phyloP scores from a whole-genome alignment of 306 rosid species.

The Oemleria cerasiformis region DNA sequence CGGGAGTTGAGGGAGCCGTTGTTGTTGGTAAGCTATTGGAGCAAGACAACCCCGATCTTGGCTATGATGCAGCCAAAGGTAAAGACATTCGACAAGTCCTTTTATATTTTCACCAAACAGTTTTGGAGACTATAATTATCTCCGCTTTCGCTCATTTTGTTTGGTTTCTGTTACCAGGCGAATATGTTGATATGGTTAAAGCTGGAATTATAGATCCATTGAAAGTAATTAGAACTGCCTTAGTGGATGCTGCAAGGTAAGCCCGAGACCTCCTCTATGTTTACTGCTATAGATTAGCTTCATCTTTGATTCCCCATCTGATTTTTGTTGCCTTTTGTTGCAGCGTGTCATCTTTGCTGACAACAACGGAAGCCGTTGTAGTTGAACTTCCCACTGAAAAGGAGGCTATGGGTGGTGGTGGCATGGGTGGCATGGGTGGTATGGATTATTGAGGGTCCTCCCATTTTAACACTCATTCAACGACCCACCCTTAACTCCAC shows the following conservation, averaged over 20 bases:
- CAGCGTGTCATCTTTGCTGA: constrained; percentile 93
- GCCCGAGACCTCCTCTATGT: not conserved
- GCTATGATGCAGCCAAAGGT: constrained; percentile 99
- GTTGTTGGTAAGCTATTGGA: constrained; percentile 94
- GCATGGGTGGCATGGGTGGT: constrained; percentile 58
- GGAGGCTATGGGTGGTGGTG: constrained; percentile 60
- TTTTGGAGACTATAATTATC: not conserved
- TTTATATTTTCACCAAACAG: not conserved
- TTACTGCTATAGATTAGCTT: not conserved
- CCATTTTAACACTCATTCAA: not conserved
- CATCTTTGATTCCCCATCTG: not conserved
- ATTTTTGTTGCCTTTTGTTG: constrained; percentile 21
- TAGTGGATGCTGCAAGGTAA: constrained; percentile 95
- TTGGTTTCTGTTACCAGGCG: constrained; percentile 42
- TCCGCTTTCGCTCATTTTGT: not conserved
- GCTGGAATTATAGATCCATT: constrained; percentile 90
- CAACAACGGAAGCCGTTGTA: constrained; percentile 93
- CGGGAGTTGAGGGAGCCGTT: constrained; percentile 99
- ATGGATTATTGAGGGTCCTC: constrained; percentile 49
- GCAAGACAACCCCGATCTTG: constrained; percentile 72
- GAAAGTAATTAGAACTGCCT: constrained; percentile 93
- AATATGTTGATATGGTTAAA: constrained; percentile 92
- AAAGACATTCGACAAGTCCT: constrained; percentile 15
- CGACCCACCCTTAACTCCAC: not conserved
- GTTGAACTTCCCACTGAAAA: constrained; percentile 75